A percentile compares a stretch with the other conserved stretches of the same genome.
These are phyloP conservation scores for Tulasnella sp. DNA, from an alignment of 768 basidiomycete species.

Conservation along the genomic window DNA sequence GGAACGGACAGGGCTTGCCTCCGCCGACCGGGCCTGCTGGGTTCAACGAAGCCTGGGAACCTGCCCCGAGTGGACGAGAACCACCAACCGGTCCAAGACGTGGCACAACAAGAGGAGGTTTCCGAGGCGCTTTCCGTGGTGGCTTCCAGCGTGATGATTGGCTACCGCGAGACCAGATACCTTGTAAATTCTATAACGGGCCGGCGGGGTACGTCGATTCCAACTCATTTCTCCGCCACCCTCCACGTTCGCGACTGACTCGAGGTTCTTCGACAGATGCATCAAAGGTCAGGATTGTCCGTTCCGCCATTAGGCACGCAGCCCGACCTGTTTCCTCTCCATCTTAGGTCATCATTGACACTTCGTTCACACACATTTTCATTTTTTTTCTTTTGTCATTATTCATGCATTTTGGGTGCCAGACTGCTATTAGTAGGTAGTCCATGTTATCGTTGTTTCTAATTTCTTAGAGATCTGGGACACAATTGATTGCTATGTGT, in stretches of 20 bases:
- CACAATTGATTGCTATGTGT: neutral
- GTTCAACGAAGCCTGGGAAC: slow-evolving; percentile 5
- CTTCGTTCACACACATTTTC: neutral
- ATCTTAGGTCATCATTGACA: neutral
- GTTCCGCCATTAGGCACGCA: neutral
- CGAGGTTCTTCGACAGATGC: neutral
- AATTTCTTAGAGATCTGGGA: neutral
- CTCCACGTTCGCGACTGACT: neutral
- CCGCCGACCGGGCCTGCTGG: slow-evolving; percentile 21
- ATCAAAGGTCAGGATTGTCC: neutral
- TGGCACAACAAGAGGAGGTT: neutral
- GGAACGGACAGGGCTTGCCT: slow-evolving; percentile 26
- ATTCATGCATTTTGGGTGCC: slow-evolving; percentile 11
- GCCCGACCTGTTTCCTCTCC: neutral
- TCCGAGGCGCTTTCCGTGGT: neutral
- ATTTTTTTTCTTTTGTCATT: neutral
- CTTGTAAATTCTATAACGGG: slow-evolving; percentile 6
- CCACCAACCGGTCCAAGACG: neutral
- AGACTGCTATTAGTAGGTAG: neutral
- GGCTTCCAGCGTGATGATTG: neutral
- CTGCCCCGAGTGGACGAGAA: neutral
- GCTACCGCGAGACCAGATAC: neutral
- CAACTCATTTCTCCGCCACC: neutral
- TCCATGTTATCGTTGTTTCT: slow-evolving; percentile 3
- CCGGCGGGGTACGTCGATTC: neutral